These are phyloP conservation scores for Gigaspora rosea DNA, from an alignment of 192 early-diverging fungal genomes.

Conservation along the genomic window DNA sequence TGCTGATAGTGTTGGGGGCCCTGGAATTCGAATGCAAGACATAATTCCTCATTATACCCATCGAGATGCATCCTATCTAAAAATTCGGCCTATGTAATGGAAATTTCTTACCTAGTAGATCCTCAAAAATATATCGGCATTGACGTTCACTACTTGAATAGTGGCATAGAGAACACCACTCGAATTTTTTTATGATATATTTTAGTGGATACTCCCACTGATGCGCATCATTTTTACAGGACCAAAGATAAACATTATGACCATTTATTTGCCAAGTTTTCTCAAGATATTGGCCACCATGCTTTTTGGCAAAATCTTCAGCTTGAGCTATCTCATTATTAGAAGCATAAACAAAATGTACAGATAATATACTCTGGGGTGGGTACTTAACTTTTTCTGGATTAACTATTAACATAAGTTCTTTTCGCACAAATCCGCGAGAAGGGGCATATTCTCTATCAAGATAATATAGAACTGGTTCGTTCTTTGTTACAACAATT, in stretches of 20 bases:
- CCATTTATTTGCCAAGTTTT: no score
- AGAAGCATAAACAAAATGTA: background rate
- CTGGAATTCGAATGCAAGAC: conserved; percentile 17
- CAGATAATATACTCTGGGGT: background rate
- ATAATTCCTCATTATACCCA: conserved; percentile 20
- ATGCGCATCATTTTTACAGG: no score
- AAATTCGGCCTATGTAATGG: background rate
- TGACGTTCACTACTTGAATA: background rate
- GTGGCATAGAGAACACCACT: conserved; percentile 12
- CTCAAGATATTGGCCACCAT: background rate
- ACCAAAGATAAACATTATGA: background rate
- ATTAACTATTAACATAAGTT: conserved; percentile 16
- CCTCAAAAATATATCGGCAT: conserved; percentile 12
- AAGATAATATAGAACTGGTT: conserved; percentile 23
- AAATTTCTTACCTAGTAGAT: conserved; percentile 12
- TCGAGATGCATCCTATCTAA: background rate
- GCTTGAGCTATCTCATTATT: background rate
- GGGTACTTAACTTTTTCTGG: conserved; percentile 4
- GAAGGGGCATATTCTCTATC: background rate
- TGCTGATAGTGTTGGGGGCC: conserved; percentile 7
- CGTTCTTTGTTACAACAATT: conserved; percentile 22
- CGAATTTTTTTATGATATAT: conserved; percentile 20
- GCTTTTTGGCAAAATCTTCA: background rate
- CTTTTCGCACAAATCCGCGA: conserved; percentile 10
- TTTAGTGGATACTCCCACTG: conserved; percentile 18